These are phyloP conservation scores for Bimuria novae-zelandiae DNA, from an alignment of 2,329 filamentous ascomycete species.

Conservation along the genomic window DNA sequence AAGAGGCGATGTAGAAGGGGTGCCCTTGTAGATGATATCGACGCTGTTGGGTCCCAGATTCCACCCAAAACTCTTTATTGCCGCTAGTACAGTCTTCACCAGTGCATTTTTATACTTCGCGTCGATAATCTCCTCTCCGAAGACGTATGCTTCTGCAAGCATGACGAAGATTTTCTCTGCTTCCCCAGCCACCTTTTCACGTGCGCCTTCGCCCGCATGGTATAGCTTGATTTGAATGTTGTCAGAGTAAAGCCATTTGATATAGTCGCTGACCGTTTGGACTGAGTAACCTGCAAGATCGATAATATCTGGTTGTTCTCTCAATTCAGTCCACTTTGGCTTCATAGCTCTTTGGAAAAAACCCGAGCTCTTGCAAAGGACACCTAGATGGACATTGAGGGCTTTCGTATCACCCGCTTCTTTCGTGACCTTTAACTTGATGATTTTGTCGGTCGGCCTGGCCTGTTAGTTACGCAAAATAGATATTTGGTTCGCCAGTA, in stretches of 20 bases:
- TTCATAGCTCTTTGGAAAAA: not conserved
- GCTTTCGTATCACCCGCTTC: not conserved
- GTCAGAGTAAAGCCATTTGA: not conserved
- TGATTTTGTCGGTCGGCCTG: not conserved
- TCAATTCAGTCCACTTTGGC: not conserved
- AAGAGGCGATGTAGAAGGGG: not conserved
- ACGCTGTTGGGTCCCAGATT: not conserved
- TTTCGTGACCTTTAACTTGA: not conserved
- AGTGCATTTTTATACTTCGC: constrained; percentile 5
- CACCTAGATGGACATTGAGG: not conserved
- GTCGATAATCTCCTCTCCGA: constrained; percentile 14
- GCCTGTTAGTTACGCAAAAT: not conserved
- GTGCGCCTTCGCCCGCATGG: constrained; percentile 5
- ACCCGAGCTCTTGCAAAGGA: not conserved
- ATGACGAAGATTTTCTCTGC: not conserved
- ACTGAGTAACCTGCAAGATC: not conserved
- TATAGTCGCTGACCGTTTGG: not conserved
- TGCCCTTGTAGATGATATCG: not conserved
- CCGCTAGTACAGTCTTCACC: not conserved
- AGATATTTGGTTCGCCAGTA: not conserved
- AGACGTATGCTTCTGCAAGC: constrained; percentile 8
- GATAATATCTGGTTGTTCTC: not conserved
- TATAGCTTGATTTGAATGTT: constrained; percentile 16
- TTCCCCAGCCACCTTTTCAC: not conserved
- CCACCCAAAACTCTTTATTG: not conserved